These are phyloP conservation scores for Aspergillus hancockii DNA, from an alignment of 495 filamentous ascomycete genomes.

Conservation along the genomic window DNA sequence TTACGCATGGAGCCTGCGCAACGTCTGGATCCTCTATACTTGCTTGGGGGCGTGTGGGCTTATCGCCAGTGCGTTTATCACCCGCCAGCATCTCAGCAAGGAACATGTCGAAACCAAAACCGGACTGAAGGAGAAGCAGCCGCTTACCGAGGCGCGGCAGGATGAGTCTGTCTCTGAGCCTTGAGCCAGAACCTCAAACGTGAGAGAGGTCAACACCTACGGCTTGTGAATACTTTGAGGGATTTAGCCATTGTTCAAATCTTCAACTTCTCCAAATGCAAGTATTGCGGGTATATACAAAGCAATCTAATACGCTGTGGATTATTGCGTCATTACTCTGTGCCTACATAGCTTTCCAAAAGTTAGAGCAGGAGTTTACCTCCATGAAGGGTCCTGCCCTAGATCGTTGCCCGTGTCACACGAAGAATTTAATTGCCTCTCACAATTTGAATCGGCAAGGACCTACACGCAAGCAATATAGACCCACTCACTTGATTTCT, in stretches of 20 bases:
- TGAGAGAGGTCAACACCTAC: neutral
- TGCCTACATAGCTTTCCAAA: too few relatives aligned
- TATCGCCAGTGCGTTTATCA: conserved; percentile 55
- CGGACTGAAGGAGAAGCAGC: conserved; percentile 33
- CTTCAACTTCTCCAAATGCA: neutral
- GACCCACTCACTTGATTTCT: too few relatives aligned
- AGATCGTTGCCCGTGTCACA: too few relatives aligned
- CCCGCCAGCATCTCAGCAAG: conserved; percentile 48
- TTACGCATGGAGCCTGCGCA: conserved; percentile 60
- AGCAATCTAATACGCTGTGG: neutral
- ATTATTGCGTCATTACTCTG: neutral
- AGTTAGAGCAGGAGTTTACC: too few relatives aligned
- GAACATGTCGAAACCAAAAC: conserved; percentile 65
- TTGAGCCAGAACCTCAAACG: neutral
- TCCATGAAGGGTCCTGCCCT: too few relatives aligned
- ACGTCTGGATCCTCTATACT: conserved; percentile 65
- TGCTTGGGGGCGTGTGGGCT: conserved; percentile 51
- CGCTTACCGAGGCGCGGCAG: neutral
- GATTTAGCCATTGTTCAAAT: neutral
- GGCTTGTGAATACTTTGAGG: neutral
- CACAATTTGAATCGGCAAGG: too few relatives aligned
- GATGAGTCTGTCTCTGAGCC: neutral
- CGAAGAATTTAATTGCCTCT: too few relatives aligned
- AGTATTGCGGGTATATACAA: neutral
- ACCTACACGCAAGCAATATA: too few relatives aligned